Base-by-base conservation (phyloP, 257 asterid genomes). In the Plectranthus barbatus region DNA sequence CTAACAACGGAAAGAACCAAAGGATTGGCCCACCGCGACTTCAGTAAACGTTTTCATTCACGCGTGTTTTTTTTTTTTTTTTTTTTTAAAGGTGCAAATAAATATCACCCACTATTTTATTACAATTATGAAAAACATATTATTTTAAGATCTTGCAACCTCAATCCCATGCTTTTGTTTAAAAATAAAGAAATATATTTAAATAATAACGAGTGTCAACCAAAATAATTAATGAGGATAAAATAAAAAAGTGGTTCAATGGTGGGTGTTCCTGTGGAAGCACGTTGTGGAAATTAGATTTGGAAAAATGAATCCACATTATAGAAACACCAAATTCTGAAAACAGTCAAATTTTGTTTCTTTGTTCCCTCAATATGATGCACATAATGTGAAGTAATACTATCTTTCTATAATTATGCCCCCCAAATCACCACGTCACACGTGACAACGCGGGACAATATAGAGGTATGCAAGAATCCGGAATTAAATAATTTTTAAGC, bases 211-310 rank as follows among this genome's bases (percentile, higher is more conserved):
- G 4, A 41, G 34, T 40, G 5, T 41, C 52, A 23, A 59, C 37
- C 19, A 57, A 39, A 40, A 39, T 0, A 62, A 31, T 10, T 31
- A 15, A 34, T 13, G 21, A 41, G 15, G 48, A n/a, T 5, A 14
- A 17, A 39, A 2, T 4, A 31, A 31, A 57, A 21, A n/a, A n/a
- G n/a, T 47, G 15, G 1, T 47, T 23, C 23, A 9, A 33, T 60
- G 64, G 83, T 80, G 81, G 79, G 74, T 59, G 80, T 56, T 56
- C 64, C 68, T 79, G 82, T 81, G 67, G 64, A 71, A 58, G 68
- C 91, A 75, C 79, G 70, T 74, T 72, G 60, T 48, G 74, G 76
- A 69, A 0, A 21, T 63, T 9, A 65, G 48, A 62, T 60, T 31
- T 45, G 69, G 44, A 57, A n/a, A 49, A 40, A 54, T 67, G 7